phyloP scores from a whole-genome alignment of 2,329 filamentous ascomycete genomes.

The Aureobasidium sp. region DNA sequence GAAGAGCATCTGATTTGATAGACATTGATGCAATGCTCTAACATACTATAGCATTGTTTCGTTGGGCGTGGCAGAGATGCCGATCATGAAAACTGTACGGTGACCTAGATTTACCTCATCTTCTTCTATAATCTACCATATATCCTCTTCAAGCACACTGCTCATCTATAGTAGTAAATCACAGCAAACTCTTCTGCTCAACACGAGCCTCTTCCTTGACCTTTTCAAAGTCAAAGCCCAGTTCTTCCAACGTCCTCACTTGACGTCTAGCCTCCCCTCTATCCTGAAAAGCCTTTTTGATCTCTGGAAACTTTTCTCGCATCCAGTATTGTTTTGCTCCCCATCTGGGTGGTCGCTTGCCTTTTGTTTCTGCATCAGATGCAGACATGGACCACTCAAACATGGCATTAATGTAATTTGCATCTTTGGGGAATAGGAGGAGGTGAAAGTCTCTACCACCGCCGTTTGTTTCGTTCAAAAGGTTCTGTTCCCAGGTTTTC shows the following conservation, averaged over 20 bases:
- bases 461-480: conserved; percentile 35
- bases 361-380: conserved; percentile 34
- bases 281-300: conserved; percentile 63
- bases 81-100: too few species aligned
- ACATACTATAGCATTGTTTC: not conserved
- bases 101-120: too few species aligned
- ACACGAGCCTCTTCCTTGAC: conserved; percentile 22
- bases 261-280: conserved; percentile 48
- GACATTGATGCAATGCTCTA: not conserved
- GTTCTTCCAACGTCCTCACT: conserved; percentile 59
- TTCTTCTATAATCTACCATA: too few species aligned
- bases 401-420: conserved; percentile 60
- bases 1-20: not conserved
- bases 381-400: conserved; percentile 52
- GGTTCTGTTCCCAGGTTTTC: conserved; percentile 54
- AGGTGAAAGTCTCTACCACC: conserved; percentile 47
- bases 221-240: conserved; percentile 46
- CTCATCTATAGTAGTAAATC: not conserved
- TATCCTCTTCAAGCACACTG: not conserved
- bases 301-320: conserved; percentile 56
- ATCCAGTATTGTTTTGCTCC: conserved; percentile 63
- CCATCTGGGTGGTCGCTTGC: conserved; percentile 67
- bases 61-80: too few species aligned
- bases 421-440: conserved; percentile 54
- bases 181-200: conserved; percentile 17